Conservation (phyloP, 495 filamentous ascomycete genomes). For the Tuber calosporum region DNA sequence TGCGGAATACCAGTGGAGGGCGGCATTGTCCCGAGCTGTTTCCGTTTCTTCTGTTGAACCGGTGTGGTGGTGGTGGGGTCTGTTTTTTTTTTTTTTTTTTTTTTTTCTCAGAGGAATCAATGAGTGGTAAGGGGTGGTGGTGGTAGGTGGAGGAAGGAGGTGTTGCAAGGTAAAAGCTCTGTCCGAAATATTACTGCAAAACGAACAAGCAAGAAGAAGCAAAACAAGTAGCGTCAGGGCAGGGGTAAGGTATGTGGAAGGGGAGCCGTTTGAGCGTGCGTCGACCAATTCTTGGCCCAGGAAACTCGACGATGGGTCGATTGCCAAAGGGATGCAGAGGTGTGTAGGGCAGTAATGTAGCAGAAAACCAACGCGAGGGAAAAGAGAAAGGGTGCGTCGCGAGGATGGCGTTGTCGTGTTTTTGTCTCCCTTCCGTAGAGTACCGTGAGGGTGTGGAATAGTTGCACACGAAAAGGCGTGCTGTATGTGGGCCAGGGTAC, state of each 20-base stretch:
- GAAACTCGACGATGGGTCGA: background rate
- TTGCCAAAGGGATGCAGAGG: background rate
- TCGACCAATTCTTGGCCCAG: background rate
- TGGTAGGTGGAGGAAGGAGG: background rate
- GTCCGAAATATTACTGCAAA: background rate
- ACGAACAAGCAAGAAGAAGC: background rate
- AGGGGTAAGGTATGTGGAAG: background rate
- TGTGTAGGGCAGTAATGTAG: background rate
- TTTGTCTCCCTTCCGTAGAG: background rate
- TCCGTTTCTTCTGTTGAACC: background rate
- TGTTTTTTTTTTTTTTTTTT: background rate
- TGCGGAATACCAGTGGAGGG: slow-evolving; percentile 34
- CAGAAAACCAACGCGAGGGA: background rate
- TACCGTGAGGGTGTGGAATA: slow-evolving; percentile 3
- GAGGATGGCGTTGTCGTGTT: slow-evolving; percentile 6
- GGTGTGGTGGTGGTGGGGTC: background rate
- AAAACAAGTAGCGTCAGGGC: background rate
- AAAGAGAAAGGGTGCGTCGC: background rate
- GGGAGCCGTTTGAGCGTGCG: background rate
- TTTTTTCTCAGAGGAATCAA: background rate
- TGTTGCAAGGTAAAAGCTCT: slow-evolving; percentile 2
- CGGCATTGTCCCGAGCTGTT: background rate
- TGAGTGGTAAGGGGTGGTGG: background rate
- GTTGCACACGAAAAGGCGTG: background rate
- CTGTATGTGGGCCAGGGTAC: background rate